A percentile compares a stretch with the other conserved stretches of the same genome.
phyloP scores from a whole-genome alignment of 2,329 filamentous ascomycete genomes.

The Venturia pyrina region DNA sequence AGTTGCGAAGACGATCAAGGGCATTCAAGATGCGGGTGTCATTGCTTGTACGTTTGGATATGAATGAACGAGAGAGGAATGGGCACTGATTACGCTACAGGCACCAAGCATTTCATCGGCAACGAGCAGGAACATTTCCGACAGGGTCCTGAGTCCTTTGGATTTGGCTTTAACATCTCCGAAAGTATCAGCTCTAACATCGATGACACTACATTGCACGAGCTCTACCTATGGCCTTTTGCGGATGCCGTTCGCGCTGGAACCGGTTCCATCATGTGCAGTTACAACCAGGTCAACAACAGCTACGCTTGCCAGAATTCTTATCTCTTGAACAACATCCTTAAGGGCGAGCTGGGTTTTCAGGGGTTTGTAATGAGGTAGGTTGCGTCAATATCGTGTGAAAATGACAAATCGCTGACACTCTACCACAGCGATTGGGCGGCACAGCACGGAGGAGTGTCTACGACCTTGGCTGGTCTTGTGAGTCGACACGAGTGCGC shows the following conservation, averaged over 20 bases:
- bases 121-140: constrained; percentile 70
- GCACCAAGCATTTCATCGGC: constrained; percentile 50
- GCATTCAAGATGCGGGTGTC: constrained; percentile 72
- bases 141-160: constrained; percentile 47
- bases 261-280: constrained; percentile 44
- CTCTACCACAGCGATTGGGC: constrained; percentile 54
- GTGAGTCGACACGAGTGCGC: neutral
- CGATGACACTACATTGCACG: constrained; percentile 54
- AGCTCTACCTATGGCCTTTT: constrained; percentile 51
- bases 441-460: constrained; percentile 73
- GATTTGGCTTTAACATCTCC: constrained; percentile 52
- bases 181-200: constrained; percentile 52
- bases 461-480: constrained; percentile 68
- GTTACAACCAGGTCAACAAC: constrained; percentile 72
- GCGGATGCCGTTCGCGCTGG: constrained; percentile 41
- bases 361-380: constrained; percentile 68
- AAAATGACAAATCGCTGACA: constrained; percentile 50
- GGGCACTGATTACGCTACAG: constrained; percentile 44
- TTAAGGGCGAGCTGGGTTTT: constrained; percentile 81
- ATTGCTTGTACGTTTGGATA: constrained; percentile 78
- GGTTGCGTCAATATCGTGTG: constrained; percentile 18
- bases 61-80: neutral
- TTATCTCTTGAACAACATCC: constrained; percentile 67
- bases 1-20: constrained; percentile 62
- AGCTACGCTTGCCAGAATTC: constrained; percentile 74